Evolutionary conservation across 176 grass and related monocot species (phyloP), one percentile per base, ranked within the genome.

Genomic region (Ananas comosus): DNA sequence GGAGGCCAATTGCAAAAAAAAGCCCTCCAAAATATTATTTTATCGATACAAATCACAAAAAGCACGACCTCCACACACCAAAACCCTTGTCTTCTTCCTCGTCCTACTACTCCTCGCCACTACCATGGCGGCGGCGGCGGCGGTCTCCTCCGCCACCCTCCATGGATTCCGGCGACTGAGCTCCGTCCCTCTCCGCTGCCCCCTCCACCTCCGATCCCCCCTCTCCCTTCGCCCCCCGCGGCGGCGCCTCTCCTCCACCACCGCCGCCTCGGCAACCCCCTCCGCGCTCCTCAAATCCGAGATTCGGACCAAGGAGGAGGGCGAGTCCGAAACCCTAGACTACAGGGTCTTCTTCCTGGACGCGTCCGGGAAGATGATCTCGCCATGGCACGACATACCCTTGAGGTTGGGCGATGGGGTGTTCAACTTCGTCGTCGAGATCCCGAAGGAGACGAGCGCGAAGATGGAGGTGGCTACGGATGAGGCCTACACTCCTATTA

Each of bases 381-480:
- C 95, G 50, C 95, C 94, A 18, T 93, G 94, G 94, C 94, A 97
- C 72, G 94, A 93, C 73, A 86, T 97, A 66, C 89, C 94, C 25
- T 81, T 97, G 82, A 83, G 81, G 63, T 76, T 88, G 3, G 89
- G 87, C 6, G 89, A 97, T 67, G 90, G 90, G 61, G 82, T 66
- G n/a, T 99, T 93, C 74, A 91, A 99, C 77, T 93, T 94, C 78
- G 27, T 99, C 65, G 90, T 94, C 8, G 95, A 99, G 84, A 99
- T 99, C 53, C 95, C 95, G 74, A 99, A 94, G 80, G 90, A 99
- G 78, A 88, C 79, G 66, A 99, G 90, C 70, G 90, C 94, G 48
- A 99, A 99, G 80, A 99, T 99, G 95, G 95, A 99, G 82, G 82
- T 99, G 48, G 90, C 94, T n/a, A 99, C 94, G 14, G 89, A 93